Conservation (phyloP, 371 early-diverging fungal species). For the Chytridiales sp. region DNA sequence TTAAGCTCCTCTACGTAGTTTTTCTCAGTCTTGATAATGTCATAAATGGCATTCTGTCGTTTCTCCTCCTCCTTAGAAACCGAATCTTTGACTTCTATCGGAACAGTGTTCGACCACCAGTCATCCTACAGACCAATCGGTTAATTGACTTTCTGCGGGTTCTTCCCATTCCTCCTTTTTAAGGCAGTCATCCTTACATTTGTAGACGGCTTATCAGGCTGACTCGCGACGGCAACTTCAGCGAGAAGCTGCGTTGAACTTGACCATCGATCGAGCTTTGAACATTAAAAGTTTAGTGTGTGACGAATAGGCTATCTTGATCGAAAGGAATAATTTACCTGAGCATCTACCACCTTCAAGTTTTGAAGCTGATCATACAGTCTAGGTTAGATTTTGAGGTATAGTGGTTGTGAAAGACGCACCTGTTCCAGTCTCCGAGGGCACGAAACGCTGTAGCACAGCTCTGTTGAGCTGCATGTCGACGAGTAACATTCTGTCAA, state of each 20-base stretch:
- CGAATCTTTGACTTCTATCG: constrained; percentile 68
- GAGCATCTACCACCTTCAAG: too few relatives aligned
- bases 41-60: constrained; percentile 90
- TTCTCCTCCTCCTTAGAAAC: constrained; percentile 73
- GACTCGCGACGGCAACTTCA: neutral
- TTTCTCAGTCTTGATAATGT: constrained; percentile 84
- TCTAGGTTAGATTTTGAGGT: too few relatives aligned
- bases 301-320: neutral
- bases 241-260: neutral
- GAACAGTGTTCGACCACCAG: constrained; percentile 69
- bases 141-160: neutral
- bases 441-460: constrained; percentile 84
- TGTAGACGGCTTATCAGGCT: too few relatives aligned
- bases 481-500: constrained; percentile 90
- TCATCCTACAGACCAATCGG: constrained; percentile 35
- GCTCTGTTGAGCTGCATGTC: constrained; percentile 74
- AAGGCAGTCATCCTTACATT: too few relatives aligned
- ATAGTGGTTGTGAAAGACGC: too few relatives aligned
- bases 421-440: constrained; percentile 67
- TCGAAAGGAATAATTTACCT: neutral
- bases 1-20: constrained; percentile 85
- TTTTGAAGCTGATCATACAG: too few relatives aligned
- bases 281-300: neutral
- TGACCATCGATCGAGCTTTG: neutral
- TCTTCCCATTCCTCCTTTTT: neutral